A percentile compares a stretch with the other conserved stretches of the same genome.
phyloP scores from a whole-genome alignment of 495 filamentous ascomycete genomes.

The Astrothelium macrocarpum region DNA sequence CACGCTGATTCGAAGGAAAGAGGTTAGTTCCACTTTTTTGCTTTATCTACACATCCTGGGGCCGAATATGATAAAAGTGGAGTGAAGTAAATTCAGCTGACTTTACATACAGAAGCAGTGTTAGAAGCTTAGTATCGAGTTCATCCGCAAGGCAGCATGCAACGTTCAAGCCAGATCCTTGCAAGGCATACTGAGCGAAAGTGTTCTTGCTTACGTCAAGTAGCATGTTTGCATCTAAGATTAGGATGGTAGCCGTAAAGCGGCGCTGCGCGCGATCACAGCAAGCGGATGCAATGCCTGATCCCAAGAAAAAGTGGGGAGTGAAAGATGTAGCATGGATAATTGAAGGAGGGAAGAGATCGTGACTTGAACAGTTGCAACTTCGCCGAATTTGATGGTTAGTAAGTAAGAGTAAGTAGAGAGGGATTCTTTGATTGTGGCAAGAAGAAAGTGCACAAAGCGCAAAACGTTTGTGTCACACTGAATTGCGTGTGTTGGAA shows the following conservation, averaged over 20 bases:
- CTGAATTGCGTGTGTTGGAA: not conserved
- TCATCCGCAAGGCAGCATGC: not conserved
- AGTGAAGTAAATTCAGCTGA: not conserved
- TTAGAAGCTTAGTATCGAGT: not conserved
- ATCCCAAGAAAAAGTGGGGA: not conserved
- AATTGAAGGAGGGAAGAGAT: not conserved
- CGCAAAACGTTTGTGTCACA: not conserved
- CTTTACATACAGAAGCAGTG: not conserved
- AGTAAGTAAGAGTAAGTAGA: not conserved
- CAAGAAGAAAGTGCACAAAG: not conserved
- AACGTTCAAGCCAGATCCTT: conserved; percentile 2
- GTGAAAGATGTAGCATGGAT: not conserved
- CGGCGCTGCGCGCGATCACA: not conserved
- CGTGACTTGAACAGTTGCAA: not conserved
- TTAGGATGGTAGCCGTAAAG: not conserved
- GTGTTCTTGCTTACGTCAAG: not conserved
- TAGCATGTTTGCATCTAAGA: not conserved
- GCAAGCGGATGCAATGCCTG: not conserved
- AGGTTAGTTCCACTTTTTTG: not conserved
- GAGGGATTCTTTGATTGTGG: not conserved
- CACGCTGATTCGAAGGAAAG: not conserved
- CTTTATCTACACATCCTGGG: not conserved
- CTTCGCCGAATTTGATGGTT: not conserved
- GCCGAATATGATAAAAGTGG: not conserved
- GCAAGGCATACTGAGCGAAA: not conserved